Conservation (phyloP, 257 asterid genomes). For the Gentiana macrophylla region DNA sequence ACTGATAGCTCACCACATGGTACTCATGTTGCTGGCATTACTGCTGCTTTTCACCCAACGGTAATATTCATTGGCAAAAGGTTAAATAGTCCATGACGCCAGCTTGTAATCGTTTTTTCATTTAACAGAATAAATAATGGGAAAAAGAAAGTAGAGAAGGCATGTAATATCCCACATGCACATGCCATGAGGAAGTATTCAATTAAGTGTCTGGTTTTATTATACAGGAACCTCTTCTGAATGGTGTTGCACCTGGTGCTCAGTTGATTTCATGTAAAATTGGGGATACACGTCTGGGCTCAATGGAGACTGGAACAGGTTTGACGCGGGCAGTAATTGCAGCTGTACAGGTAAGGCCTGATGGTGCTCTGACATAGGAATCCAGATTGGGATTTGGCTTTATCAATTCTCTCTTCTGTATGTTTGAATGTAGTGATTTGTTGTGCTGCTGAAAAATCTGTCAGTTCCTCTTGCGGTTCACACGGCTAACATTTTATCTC, state of each 20-base stretch:
- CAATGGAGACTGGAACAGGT: slow-evolving; percentile 99
- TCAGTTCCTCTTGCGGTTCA: not conserved
- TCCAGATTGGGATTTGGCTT: not conserved
- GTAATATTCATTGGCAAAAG: slow-evolving; percentile 15
- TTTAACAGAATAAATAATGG: not conserved
- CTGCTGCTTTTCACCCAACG: slow-evolving; percentile 87
- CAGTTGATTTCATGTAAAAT: slow-evolving; percentile 92
- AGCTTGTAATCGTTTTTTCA: not conserved
- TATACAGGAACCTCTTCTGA: slow-evolving; percentile 79
- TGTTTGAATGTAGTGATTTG: not conserved
- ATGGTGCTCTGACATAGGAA: not conserved
- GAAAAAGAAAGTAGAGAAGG: not conserved
- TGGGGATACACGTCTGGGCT: slow-evolving; percentile 93
- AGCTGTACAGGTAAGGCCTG: slow-evolving; percentile 69
- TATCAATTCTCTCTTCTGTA: not conserved
- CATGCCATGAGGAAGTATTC: not conserved
- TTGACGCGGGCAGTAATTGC: slow-evolving; percentile 90
- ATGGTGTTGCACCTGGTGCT: slow-evolving; percentile 99
- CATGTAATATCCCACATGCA: not conserved
- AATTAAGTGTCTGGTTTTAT: slow-evolving; percentile 9
- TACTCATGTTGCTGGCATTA: slow-evolving; percentile 97
- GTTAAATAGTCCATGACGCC: slow-evolving; percentile 1
- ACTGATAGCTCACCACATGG: slow-evolving; percentile 97
- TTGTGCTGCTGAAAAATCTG: not conserved
- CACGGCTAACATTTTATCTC: not conserved